These are phyloP conservation scores for Dactylellina sp. DNA, from an alignment of 2,329 filamentous ascomycete species.

Conservation along the genomic window DNA sequence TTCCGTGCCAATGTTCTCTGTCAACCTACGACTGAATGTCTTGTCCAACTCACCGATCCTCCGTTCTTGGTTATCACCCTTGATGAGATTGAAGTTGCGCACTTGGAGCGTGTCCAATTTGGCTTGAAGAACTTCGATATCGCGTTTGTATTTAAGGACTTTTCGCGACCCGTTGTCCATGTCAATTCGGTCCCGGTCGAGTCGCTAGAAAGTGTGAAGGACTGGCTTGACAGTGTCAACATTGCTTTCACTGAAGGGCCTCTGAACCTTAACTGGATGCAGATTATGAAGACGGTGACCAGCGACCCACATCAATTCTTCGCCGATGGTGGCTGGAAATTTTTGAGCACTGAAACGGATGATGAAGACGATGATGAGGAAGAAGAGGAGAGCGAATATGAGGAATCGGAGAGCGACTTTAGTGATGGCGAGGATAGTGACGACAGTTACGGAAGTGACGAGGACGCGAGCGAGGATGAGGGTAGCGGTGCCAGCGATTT, in stretches of 20 bases:
- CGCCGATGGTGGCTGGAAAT: constrained; percentile 92
- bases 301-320: constrained; percentile 96
- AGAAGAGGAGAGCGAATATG: constrained; percentile 90
- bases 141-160: constrained; percentile 98
- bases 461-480: constrained; percentile 80
- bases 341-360: constrained; percentile 87
- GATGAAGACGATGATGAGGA: constrained; percentile 81
- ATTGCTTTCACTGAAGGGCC: constrained; percentile 95
- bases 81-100: constrained; percentile 94
- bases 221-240: constrained; percentile 95
- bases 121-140: constrained; percentile 99
- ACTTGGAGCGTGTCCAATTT: constrained; percentile 94
- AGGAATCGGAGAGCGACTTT: constrained; percentile 85
- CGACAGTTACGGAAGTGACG: constrained; percentile 92
- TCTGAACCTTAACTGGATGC: constrained; percentile 97
- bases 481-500: constrained; percentile 77
- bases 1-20: constrained; percentile 95
- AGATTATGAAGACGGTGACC: constrained; percentile 99
- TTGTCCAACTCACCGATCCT: constrained; percentile 96
- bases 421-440: constrained; percentile 78
- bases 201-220: constrained; percentile 92
- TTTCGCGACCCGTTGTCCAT: constrained; percentile 86
- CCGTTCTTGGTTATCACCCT: constrained; percentile 96
- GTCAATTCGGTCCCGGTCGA: constrained; percentile 99
- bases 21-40: constrained; percentile 94